Percentiles rank a stretch among this genome's conserved stretches.
Evolutionary conservation across 2,329 filamentous ascomycete species (phyloP).

Genomic region (Colletotrichum sp.): DNA sequence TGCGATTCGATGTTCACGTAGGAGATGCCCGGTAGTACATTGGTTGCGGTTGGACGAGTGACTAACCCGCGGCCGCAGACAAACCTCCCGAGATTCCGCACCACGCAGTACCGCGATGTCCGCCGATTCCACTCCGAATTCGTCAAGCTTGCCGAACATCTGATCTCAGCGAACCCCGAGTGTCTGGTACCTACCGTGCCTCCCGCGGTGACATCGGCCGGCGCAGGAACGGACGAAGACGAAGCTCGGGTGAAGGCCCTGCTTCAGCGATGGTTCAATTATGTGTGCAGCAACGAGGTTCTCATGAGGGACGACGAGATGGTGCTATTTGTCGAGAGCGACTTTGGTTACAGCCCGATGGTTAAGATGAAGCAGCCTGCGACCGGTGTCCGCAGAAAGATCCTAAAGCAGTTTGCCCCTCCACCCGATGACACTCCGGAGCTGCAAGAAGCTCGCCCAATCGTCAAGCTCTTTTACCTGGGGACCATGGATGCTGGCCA

Average conservation of each 20-base stretch:
- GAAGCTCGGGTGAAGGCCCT: conserved; percentile 86
- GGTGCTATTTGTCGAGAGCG: conserved; percentile 97
- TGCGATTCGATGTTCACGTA: conserved; percentile 97
- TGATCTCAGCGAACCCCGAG: conserved; percentile 97
- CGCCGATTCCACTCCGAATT: conserved; percentile 96
- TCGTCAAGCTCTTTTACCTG: conserved; percentile 95
- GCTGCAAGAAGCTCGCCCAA: conserved; percentile 84
- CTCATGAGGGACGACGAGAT: conserved; percentile 96
- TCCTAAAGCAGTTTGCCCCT: conserved; percentile 97
- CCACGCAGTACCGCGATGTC: conserved; percentile 97
- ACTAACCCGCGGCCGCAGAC: conserved; percentile 62
- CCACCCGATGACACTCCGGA: conserved; percentile 97
- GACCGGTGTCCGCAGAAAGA: conserved; percentile 91
- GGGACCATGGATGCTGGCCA: conserved; percentile 97
- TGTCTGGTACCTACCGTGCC: conserved; percentile 93
- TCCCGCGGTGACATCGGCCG: conserved; percentile 91
- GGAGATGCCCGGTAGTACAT: conserved; percentile 31
- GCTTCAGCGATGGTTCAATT: conserved; percentile 94
- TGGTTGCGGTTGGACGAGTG: not conserved
- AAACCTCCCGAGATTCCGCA: conserved; percentile 97
- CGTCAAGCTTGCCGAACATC: conserved; percentile 91
- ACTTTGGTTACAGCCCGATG: conserved; percentile 97
- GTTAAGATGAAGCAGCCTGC: conserved; percentile 96
- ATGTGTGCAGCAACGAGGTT: conserved; percentile 88
- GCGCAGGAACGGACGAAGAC: conserved; percentile 95